Base-by-base conservation (phyloP, 176 grass and related monocot genomes). In the Echinochloa phyllopogon region DNA sequence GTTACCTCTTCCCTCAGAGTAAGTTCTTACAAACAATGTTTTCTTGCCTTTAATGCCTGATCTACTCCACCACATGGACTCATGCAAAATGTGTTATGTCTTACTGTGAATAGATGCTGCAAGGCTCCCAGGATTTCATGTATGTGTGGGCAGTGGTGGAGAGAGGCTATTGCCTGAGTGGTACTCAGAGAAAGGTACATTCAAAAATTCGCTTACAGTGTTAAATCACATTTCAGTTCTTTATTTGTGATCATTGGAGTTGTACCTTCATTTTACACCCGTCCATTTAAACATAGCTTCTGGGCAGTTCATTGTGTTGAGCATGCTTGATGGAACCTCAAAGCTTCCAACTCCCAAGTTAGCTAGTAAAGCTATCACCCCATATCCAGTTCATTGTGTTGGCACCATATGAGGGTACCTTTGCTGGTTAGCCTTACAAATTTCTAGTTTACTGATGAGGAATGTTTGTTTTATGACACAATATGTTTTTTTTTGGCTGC, bases 91-190 rank as follows among this genome's bases (percentile, higher is more conserved):
- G 8, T 65, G 45, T 78, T 71, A 51, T 38, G 40, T 77, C 29
- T 85, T 76, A 27, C 18, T 68, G 9, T 18, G n/a, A 75, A 83
- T 83, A 99, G 96, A 81, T 89, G 68, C 96, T 76, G 93, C 96
- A 91, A 96, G 96, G 68, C 84, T 99, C n/a, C 96, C 93, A 51
- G 93, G 96, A 81, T 99, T 99, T 75, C 83, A 99, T 82, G 84
- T 83, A 37, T 99, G 96, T 29, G 96, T 99, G 13, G 96, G 96
- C 63, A 89, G 96, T 80, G 96, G 96, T 3, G 96, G 96, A 69
- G 91, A 99, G 87, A 95, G 39, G 75, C 87, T 89, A 65, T 82
- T 92, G 90, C 96, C 96, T 75, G 91, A 99, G 48, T 99, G 96
- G 96, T 99, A 99, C 24, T n/a, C 93, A 23, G 86, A 99, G 76